A percentile compares a stretch with the other conserved stretches of the same genome.
These are phyloP conservation scores for Furcasterigmium furcatum DNA, from an alignment of 2,329 filamentous ascomycete species.

Conservation along the genomic window DNA sequence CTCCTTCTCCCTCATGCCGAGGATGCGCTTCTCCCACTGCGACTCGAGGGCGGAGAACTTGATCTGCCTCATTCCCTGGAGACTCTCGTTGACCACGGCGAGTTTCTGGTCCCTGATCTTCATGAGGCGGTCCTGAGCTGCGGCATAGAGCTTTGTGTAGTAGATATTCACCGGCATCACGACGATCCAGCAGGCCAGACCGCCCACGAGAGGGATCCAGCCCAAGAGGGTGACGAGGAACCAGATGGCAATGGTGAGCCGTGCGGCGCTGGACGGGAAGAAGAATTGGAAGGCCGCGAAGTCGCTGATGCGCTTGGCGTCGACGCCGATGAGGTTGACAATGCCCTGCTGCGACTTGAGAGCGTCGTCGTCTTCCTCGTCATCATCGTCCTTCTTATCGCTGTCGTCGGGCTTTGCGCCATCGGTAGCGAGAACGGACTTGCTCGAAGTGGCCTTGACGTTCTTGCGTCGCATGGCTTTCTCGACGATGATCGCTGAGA, in stretches of 20 bases:
- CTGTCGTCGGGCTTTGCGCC: slow-evolving; percentile 27
- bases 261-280: slow-evolving; percentile 59
- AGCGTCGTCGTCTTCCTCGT: slow-evolving; percentile 16
- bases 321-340: slow-evolving; percentile 77
- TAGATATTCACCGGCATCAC: slow-evolving; percentile 68
- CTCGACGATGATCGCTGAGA: slow-evolving; percentile 70
- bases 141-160: slow-evolving; percentile 61
- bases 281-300: slow-evolving; percentile 66
- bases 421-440: slow-evolving; percentile 26
- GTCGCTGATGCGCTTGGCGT: slow-evolving; percentile 65
- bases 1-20: slow-evolving; percentile 60
- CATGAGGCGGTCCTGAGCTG: slow-evolving; percentile 68
- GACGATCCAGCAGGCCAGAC: slow-evolving; percentile 60
- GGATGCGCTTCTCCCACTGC: slow-evolving; percentile 71
- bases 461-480: slow-evolving; percentile 78
- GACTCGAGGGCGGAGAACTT: slow-evolving; percentile 77
- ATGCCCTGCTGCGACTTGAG: slow-evolving; percentile 61
- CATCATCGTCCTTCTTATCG: slow-evolving; percentile 19
- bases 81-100: slow-evolving; percentile 70
- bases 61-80: slow-evolving; percentile 79
- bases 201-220: slow-evolving; percentile 65
- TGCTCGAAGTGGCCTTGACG: slow-evolving; percentile 58
- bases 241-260: slow-evolving; percentile 60
- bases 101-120: slow-evolving; percentile 73
- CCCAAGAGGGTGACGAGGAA: slow-evolving; percentile 70